Evolutionary conservation across 2,329 filamentous ascomycete genomes (phyloP).

Genomic region (Apiospora saccharicola): DNA sequence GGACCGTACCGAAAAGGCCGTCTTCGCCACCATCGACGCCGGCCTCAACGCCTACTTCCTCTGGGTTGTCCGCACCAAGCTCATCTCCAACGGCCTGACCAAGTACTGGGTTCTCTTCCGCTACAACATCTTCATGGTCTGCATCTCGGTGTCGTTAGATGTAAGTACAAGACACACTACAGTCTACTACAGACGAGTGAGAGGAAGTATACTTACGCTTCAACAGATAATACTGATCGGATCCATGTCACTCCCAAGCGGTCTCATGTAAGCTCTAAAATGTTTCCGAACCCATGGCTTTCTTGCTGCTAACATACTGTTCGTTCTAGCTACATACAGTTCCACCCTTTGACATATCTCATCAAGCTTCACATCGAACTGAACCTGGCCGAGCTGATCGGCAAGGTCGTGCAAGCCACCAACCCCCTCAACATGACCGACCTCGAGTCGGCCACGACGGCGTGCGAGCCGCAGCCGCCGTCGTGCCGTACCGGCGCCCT

Average conservation of each 20-base stretch:
- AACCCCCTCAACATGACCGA: conserved; percentile 24
- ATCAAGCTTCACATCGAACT: conserved; percentile 63
- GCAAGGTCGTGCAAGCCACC: conserved; percentile 39
- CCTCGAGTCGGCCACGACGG: conserved; percentile 1
- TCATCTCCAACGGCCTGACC: conserved; percentile 54
- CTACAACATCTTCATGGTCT: conserved; percentile 55
- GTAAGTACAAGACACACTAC: conserved; percentile 6
- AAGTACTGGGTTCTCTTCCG: conserved; percentile 56
- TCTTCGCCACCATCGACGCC: conserved; percentile 58
- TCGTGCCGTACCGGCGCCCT: not conserved
- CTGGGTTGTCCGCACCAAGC: conserved; percentile 49
- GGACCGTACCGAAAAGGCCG: conserved; percentile 60
- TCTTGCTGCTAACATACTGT: not conserved
- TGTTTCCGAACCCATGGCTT: not conserved
- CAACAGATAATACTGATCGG: conserved; percentile 43
- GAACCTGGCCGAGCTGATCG: conserved; percentile 61
- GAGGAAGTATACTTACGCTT: not conserved
- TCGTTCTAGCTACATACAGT: conserved; percentile 52
- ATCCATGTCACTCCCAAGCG: conserved; percentile 53
- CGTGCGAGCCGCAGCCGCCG: not conserved
- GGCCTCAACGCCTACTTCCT: conserved; percentile 60
- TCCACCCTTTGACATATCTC: conserved; percentile 60
- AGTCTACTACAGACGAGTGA: too few species aligned
- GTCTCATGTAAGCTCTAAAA: conserved; percentile 46
- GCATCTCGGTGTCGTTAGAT: conserved; percentile 54